Base-by-base conservation (phyloP, 2,329 filamentous ascomycete genomes). In the Trichoderma sp. region DNA sequence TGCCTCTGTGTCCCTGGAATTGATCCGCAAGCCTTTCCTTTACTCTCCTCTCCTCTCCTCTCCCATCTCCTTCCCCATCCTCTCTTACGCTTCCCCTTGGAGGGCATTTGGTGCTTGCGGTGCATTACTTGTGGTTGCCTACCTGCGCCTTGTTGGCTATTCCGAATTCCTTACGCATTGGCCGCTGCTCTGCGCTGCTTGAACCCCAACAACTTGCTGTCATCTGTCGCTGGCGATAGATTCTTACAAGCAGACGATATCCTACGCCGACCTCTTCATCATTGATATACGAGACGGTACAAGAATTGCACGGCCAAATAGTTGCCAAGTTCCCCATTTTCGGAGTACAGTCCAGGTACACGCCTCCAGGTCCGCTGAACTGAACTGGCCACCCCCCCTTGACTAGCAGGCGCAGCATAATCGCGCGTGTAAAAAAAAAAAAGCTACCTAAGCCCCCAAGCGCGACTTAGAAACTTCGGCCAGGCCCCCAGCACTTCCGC, bases 391-490 rank as follows among this genome's bases (percentile, higher is more conserved):
- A 64, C 59, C 74, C 72, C 72, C 72, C 70, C 72, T 59, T 23
- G 34, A 20, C 34, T 53, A 58, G 72, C 74, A 75, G 71, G 68
- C 73, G 74, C 74, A 75, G 58, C 72, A 72, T 74, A 75, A 74
- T 73, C 73, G 73, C 74, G 74, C 74, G 73, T 72, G 62, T 79
- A 75, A 73, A 67, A 62, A 79, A 74, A 69, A 73, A 71, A 73
- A 72, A 64, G 62, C 65, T 68, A 68, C 68, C 65, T 72, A 72
- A 70, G 71, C 71, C 71, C 71, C 71, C 71, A 72, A 72, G 71
- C 77, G 77, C 71, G 71, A 71, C 77, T 47, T 63, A 43, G 65
- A 69, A 58, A 64, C 71, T 70, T 64, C 66, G 66, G 47, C 69
- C 71, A 71, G 74, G 75, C 72, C 66, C 71, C 71, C 69, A 53